Evolutionary conservation across 2,329 filamentous ascomycete species (phyloP), one percentile per base, ranked within the genome.

Genomic region (Botryosphaeria dothidea): DNA sequence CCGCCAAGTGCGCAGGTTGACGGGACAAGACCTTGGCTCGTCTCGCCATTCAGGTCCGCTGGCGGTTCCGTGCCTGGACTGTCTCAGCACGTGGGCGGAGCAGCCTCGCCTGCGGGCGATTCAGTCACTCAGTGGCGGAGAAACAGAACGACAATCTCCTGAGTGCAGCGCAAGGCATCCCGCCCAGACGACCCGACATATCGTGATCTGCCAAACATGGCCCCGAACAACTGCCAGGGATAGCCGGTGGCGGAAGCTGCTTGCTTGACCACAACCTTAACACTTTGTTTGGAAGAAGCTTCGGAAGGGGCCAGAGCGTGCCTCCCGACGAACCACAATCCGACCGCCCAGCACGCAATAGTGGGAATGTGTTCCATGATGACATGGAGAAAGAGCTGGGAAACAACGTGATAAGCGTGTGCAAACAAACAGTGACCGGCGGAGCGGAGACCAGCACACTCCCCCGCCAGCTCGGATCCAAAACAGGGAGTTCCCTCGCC

Each of bases 111-210:
- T 29, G 21, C 17, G 19, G 7, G 36, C 54, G 36, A 58, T n/a
- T 58, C 38, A 58, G 36, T n/a, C 27, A 19, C n/a, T 34, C 41
- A 60, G 27, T 57, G 41, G 56, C 56, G 56, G 56, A 60, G 56
- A 60, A 60, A 60, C 38, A 60, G 41, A 23, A 60, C 56, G 25
- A 60, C 56, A 60, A 46, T 60, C 56, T 60, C 56, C 56, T 60
- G 56, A 60, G 38, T 1, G 41, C 41, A 34, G 41, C 27, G 38
- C 56, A 60, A 60, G 56, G 56, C 56, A 60, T 34, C 41, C 56
- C 41, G 41, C 56, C 56, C 56, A 60, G 56, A 31, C 5, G n/a
- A 19, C 6, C 29, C 11, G 8, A 25, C 25, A 60, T 46, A 45
- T 36, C 56, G 27, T 8, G 25, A 46, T 60, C 21, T 60, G 34